phyloP scores from a whole-genome alignment of 345 rosid genomes.

The Nephelium lappaceum region DNA sequence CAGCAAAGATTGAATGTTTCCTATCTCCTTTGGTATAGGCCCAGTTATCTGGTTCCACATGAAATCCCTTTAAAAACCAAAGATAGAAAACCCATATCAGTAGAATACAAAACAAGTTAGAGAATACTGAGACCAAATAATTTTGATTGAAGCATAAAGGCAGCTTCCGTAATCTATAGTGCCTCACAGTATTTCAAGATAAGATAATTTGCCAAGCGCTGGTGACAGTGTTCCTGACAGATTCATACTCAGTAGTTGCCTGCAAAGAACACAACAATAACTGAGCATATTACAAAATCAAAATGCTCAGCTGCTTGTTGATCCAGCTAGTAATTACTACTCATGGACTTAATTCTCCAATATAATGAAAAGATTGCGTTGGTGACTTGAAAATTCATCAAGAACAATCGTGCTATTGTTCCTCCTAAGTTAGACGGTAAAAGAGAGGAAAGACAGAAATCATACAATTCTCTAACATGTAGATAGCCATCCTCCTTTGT shows the following conservation, averaged over 20 bases:
- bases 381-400: neutral
- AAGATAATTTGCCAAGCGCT: slow-evolving; percentile 68
- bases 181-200: slow-evolving; percentile 68
- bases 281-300: neutral
- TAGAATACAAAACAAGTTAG: slow-evolving; percentile 2
- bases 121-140: neutral
- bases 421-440: neutral
- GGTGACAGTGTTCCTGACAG: slow-evolving; percentile 83
- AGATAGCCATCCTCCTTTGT: slow-evolving; percentile 68
- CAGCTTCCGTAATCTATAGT: neutral
- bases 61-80: slow-evolving; percentile 64
- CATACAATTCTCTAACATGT: slow-evolving; percentile 78
- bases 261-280: slow-evolving; percentile 33
- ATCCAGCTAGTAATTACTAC: neutral
- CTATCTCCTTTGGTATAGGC: slow-evolving; percentile 88
- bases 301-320: neutral
- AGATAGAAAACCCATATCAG: slow-evolving; percentile 19
- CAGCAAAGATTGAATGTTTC: slow-evolving; percentile 64
- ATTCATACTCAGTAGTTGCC: slow-evolving; percentile 80
- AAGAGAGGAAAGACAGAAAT: slow-evolving; percentile 10
- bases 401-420: neutral
- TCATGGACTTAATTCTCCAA: neutral
- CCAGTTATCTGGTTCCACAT: slow-evolving; percentile 94
- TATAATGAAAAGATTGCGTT: neutral
- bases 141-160: neutral